Evolutionary conservation across 2,329 filamentous ascomycete genomes (phyloP).

Genomic region (Pseudogymnoascus sp.): DNA sequence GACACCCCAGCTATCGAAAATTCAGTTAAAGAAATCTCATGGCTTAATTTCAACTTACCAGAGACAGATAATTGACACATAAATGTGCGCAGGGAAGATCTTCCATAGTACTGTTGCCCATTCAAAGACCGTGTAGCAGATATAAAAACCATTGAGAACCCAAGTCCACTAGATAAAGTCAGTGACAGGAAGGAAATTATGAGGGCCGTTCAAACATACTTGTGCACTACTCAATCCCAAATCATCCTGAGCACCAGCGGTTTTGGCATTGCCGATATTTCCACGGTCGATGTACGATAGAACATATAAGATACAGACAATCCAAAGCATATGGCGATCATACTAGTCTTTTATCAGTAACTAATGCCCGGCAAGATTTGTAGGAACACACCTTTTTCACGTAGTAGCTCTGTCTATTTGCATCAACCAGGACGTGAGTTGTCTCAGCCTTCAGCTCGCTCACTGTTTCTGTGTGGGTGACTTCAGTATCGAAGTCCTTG

Average conservation of each 20-base stretch:
- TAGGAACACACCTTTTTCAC: not conserved
- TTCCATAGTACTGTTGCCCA: constrained; percentile 21
- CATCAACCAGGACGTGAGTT: not conserved
- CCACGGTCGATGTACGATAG: constrained; percentile 15
- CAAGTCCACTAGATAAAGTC: constrained; percentile 9
- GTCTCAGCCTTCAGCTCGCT: not conserved
- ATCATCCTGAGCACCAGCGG: constrained; percentile 12
- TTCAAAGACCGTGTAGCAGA: constrained; percentile 15
- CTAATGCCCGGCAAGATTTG: not conserved
- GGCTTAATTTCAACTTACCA: constrained; percentile 10
- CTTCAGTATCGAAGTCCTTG: not conserved
- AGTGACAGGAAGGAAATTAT: not conserved
- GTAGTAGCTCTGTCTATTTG: not conserved
- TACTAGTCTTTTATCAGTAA: not conserved
- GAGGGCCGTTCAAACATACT: not conserved
- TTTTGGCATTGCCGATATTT: constrained; percentile 22
- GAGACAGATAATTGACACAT: constrained; percentile 18
- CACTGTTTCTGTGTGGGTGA: not conserved
- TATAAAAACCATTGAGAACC: constrained; percentile 17
- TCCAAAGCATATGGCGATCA: not conserved
- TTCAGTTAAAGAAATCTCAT: not conserved
- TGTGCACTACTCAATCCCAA: not conserved
- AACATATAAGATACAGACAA: not conserved
- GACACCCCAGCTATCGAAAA: constrained; percentile 15
- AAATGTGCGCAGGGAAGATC: constrained; percentile 21